Conservation (phyloP, 23 red algal genomes). For the Gracilariopsis chorda region DNA sequence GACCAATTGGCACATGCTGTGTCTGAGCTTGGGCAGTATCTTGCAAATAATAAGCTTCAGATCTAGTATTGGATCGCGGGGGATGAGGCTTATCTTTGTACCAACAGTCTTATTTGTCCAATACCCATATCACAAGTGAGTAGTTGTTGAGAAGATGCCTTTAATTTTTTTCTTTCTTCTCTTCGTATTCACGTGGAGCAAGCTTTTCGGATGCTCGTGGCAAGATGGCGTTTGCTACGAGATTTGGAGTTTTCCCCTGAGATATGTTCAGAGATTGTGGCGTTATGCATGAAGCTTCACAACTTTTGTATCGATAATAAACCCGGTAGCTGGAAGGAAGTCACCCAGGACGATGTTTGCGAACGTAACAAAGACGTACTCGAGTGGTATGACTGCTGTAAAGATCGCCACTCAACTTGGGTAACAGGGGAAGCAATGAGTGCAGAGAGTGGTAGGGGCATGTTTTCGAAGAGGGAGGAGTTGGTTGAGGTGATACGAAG, state of each 20-base stretch:
- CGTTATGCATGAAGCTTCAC: not conserved
- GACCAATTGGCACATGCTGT: not conserved
- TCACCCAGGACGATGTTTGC: not conserved
- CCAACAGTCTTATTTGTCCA: not conserved
- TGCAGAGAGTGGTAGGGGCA: not conserved
- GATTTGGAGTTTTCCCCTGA: not conserved
- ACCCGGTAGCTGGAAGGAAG: not conserved
- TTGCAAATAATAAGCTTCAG: not conserved
- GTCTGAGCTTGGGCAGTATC: not conserved
- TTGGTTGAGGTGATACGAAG: not conserved
- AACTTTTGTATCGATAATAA: not conserved
- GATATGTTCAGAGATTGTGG: not conserved
- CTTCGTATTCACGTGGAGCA: slow-evolving; percentile 3
- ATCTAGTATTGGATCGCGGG: not conserved
- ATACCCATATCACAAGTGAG: not conserved
- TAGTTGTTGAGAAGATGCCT: not conserved
- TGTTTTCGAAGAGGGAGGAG: not conserved
- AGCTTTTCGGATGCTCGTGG: not conserved
- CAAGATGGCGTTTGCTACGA: not conserved
- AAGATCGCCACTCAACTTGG: not conserved
- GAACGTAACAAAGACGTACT: not conserved
- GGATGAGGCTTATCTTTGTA: not conserved
- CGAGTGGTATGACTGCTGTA: not conserved
- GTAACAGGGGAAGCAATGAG: not conserved
- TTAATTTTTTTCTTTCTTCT: not conserved